phyloP scores from a whole-genome alignment of 2,329 filamentous ascomycete genomes.

The Trichophyton verrucosum region DNA sequence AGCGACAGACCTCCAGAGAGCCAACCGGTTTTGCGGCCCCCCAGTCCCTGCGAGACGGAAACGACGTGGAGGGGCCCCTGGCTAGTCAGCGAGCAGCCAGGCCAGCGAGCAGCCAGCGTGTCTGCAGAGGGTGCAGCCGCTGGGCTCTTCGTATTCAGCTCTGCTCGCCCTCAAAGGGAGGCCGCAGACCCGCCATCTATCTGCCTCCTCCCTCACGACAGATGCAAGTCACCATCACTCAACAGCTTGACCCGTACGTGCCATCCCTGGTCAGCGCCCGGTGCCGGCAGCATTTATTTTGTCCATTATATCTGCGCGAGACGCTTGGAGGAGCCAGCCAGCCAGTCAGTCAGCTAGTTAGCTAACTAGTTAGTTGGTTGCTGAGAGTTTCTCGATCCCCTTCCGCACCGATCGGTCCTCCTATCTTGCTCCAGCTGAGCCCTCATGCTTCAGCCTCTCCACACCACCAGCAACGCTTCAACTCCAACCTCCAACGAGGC shows the following conservation, averaged over 20 bases:
- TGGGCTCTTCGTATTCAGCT: neutral
- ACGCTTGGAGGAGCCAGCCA: too few species aligned
- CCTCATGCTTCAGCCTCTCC: slow-evolving; percentile 2
- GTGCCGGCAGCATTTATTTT: too few species aligned
- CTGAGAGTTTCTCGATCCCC: neutral
- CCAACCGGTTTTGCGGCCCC: too few species aligned
- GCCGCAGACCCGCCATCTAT: neutral
- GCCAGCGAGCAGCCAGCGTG: too few species aligned
- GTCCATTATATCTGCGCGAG: too few species aligned
- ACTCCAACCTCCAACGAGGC: neutral
- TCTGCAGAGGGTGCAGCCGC: neutral
- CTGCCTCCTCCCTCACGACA: neutral
- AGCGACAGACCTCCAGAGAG: too few species aligned
- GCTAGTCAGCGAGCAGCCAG: too few species aligned
- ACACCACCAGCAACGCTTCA: neutral
- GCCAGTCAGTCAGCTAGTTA: too few species aligned
- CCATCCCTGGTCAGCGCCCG: neutral
- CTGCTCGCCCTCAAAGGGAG: neutral
- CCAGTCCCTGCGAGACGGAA: too few species aligned
- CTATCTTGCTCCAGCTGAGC: slow-evolving; percentile 1
- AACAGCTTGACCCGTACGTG: neutral
- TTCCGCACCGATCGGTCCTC: too few species aligned
- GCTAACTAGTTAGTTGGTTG: neutral
- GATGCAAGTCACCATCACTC: neutral
- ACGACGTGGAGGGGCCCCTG: too few species aligned